Evolutionary conservation across 2,329 filamentous ascomycete species (phyloP), one percentile per base, ranked within the genome.

Genomic region (Bimuria novae-zelandiae): DNA sequence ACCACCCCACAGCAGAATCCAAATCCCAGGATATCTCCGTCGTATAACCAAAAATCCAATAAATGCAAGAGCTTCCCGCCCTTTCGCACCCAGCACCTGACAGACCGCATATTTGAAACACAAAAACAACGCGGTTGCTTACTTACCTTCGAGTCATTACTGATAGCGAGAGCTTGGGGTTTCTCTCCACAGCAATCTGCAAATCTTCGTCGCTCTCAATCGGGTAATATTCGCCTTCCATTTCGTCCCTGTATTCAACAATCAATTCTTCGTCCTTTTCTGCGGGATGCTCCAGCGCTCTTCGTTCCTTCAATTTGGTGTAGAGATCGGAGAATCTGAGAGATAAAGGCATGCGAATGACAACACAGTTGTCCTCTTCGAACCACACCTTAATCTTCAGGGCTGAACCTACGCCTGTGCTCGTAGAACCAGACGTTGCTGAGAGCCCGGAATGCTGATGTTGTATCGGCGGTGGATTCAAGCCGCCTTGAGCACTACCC

Each of bases 301-400:
- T 82, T 39, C 94, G 84, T 63, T 97, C 91, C 44, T 85, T 83
- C 54, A 97, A 86, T 75, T 94, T 96, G 61, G 92, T 88, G 63
- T 88, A 88, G 7, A 99, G 81, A 56, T 91, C 88, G 48, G 84
- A 80, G 73, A 88, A 94, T 49, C 83, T 83, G 64, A 95, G 91
- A 49, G 95, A 89, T 1, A 83, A 83, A 0, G 93, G 89, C 50
- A 97, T 90, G 29, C 92, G 87, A 65, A 99, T 92, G 39, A 94
- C 89, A 61, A 97, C 93, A 51, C 95, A 85, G 62, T 97, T 93
- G 55, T 92, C 89, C 60, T 77, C 72, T 53, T 93, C 89, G 77
- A 91, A 97, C 77, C 90, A 94, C 49, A 97, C 88, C 77, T 97
- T 97, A 71, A 97, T 89, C 75, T 97, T 97, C 79, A 97, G 67